These are phyloP conservation scores for Davidsoniella eucalypti DNA, from an alignment of 2,329 filamentous ascomycete species.

Conservation along the genomic window DNA sequence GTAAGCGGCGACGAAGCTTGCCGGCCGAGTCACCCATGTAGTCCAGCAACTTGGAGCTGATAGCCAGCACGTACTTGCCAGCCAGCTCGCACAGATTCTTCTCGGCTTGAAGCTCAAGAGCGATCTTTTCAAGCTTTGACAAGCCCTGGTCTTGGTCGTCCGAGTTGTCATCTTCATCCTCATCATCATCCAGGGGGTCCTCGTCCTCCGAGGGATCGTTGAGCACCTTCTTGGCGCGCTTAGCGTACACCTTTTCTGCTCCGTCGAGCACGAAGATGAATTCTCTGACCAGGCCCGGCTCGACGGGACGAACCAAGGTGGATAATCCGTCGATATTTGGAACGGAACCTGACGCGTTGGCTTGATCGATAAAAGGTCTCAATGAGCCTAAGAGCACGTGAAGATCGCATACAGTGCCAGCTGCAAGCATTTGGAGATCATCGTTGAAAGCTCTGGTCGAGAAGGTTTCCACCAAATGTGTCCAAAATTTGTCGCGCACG, in stretches of 20 bases:
- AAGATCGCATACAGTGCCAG: slow-evolving; percentile 64
- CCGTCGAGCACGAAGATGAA: slow-evolving; percentile 63
- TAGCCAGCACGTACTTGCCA: slow-evolving; percentile 66
- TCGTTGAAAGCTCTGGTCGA: slow-evolving; percentile 56
- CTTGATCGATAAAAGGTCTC: slow-evolving; percentile 31
- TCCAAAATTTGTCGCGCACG: slow-evolving; percentile 39
- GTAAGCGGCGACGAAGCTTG: slow-evolving; percentile 52
- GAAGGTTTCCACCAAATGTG: slow-evolving; percentile 49
- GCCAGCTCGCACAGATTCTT: slow-evolving; percentile 74
- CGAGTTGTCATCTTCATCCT: slow-evolving; percentile 38
- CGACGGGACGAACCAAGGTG: slow-evolving; percentile 53
- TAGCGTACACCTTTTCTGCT: slow-evolving; percentile 63
- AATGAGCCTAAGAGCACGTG: slow-evolving; percentile 66
- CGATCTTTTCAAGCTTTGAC: slow-evolving; percentile 37
- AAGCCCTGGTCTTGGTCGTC: slow-evolving; percentile 31
- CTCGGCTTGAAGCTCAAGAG: slow-evolving; percentile 59
- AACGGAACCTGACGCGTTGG: slow-evolving; percentile 22
- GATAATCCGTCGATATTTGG: slow-evolving; percentile 24
- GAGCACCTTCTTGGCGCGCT: slow-evolving; percentile 44
- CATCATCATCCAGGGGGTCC: slow-evolving; percentile 47
- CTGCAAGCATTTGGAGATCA: slow-evolving; percentile 58
- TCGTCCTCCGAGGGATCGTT: slow-evolving; percentile 56
- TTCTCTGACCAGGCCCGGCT: slow-evolving; percentile 43
- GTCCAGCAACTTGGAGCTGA: slow-evolving; percentile 61
- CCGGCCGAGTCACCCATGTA: slow-evolving; percentile 39